These are phyloP conservation scores for Cercospora berteroae DNA, from an alignment of 2,329 filamentous ascomycete species.

Conservation along the genomic window DNA sequence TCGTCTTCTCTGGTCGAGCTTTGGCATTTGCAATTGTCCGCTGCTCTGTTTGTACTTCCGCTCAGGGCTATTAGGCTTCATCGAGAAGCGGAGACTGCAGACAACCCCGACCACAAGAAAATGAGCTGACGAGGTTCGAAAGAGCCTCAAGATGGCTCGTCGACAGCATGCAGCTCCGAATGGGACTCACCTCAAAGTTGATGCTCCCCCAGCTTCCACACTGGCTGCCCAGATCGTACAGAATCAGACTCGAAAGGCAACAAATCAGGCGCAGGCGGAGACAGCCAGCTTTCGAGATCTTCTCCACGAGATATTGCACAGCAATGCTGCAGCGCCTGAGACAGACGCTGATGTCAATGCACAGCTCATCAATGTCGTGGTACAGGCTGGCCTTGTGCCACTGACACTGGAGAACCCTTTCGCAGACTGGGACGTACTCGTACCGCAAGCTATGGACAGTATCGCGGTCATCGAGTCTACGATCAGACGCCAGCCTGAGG, in stretches of 20 bases:
- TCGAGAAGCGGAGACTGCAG: background rate
- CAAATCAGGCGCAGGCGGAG: constrained; percentile 47
- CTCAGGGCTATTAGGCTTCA: background rate
- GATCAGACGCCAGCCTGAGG: constrained; percentile 69
- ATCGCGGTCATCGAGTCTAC: constrained; percentile 74
- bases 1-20: background rate
- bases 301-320: constrained; percentile 59
- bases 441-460: constrained; percentile 65
- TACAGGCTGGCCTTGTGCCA: constrained; percentile 72
- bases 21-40: background rate
- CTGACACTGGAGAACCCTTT: constrained; percentile 69
- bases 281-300: constrained; percentile 70
- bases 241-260: constrained; percentile 58
- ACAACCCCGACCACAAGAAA: background rate
- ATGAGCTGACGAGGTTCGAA: constrained; percentile 7
- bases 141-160: constrained; percentile 41
- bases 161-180: constrained; percentile 21
- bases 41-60: background rate
- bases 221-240: constrained; percentile 84
- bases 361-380: constrained; percentile 79
- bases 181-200: constrained; percentile 28
- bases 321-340: constrained; percentile 51
- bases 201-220: constrained; percentile 65
- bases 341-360: constrained; percentile 75
- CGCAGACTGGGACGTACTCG: constrained; percentile 54